Base-by-base conservation (phyloP, 305 asterid species). In the Petunia hybrid region DNA sequence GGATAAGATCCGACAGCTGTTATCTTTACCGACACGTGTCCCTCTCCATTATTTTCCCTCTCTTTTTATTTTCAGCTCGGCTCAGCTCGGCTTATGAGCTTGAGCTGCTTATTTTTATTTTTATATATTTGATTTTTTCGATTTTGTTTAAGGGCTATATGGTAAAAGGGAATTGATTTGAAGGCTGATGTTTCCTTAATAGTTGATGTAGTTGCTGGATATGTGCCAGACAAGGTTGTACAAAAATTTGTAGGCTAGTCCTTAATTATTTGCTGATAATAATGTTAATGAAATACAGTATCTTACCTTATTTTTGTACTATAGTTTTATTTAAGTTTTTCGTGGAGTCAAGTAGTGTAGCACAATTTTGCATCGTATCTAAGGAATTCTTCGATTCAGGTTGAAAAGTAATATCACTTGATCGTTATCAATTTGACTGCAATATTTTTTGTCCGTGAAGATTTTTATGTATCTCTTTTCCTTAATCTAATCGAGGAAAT, bases 1-100 rank as follows among this genome's bases (percentile, higher is more conserved):
- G 87, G 87, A 84, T 86, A 86, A 82, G 85, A 75, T 80, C 82
- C 83, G 89, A 82, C 88, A 80, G 83, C 84, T 79, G 77, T n/a
- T 77, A 59, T 60, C 7, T 14, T 42, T 22, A 78, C 83, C n/a
- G 84, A 84, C 89, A 78, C 86, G 82, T 84, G 79, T 66, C 75
- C 40, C 31, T 41, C 10, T 42, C 59, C 40, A 22, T 77, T 59
- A 46, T 71, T 41, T 69, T 81, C 55, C 3, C n/a, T 56, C 82
- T 7, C 55, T 31, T 8, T 45, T 76, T 9, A 12, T 13, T 69
- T 16, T 6, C 59, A 38, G 8, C 16, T 76, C 14, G 4, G 61
- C 61, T 64, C 74, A 55, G 76, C 82, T 86, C 80, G 79, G 78
- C 84, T 85, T 48, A 12, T 73, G 71, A 41, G 2, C 7, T 55